Evolutionary conservation across 106 monocot species (phyloP), one percentile per base, ranked within the genome.

Genomic region (Agapanthus africanus): DNA sequence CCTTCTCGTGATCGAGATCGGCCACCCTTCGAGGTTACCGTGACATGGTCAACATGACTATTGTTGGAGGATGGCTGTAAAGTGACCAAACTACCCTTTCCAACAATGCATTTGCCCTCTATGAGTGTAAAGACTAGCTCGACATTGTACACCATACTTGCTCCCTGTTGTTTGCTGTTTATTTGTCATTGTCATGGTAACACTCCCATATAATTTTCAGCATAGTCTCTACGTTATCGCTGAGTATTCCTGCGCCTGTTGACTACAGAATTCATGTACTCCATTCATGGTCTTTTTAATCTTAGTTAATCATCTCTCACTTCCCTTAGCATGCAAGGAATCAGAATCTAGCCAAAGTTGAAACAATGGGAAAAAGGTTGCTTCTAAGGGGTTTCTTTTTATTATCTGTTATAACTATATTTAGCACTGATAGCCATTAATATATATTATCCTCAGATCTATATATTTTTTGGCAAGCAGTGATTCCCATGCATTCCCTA

Each of bases 201-300:
- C 36, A 15, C 7, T 38, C 11, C 40, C 40, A 40, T 28, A 36
- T 27, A 47, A 46, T 47, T 67, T 2, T 68, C 49, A 68, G 1
- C 47, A 49, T 68, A 68, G 31, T 68, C 47, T 34, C 49, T 67
- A 67, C 67, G 67, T 67, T 67, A 47, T 67, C 37, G 0, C 2
- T 30, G 39, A 15, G 64, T 34, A 64, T 64, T 64, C 64, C 37
- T 25, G 64, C 64, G 25, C 39, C 37, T 64, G 63, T 36, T 63
- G 21, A 23, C 60, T 3, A 37, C 37, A 37, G 37, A 64, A 23
- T 1, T 64, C 64, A 16, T 39, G 39, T 37, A 37, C 22, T 63
- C 27, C 6, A 23, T 64, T 39, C 9, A n/a, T 63, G 2, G n/a
- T 36, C 33, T 19, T 37, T 5, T 23, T 37, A 64, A 3, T 38